Conservation (phyloP, 2,329 filamentous ascomycete species). For the Hymenoscyphus salicellus region DNA sequence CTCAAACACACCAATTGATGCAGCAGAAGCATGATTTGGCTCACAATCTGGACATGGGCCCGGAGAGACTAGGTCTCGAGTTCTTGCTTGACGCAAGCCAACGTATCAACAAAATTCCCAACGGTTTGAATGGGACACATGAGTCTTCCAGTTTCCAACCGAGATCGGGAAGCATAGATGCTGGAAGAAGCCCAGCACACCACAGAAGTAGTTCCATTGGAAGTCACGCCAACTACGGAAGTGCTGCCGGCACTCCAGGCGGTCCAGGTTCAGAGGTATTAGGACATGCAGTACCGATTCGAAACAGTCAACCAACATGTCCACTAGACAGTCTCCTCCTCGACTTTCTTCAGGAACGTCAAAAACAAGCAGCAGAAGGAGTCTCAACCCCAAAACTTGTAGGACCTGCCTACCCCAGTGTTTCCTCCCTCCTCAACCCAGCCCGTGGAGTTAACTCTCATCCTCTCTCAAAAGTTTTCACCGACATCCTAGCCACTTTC, state of each 20-base stretch:
- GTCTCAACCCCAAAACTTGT: constrained; percentile 62
- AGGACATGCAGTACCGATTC: constrained; percentile 40
- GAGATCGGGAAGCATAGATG: constrained; percentile 15
- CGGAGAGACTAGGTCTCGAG: constrained; percentile 68
- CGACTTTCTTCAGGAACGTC: constrained; percentile 71
- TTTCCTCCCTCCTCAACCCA: constrained; percentile 75
- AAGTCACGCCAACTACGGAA: constrained; percentile 30
- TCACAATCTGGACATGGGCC: constrained; percentile 58
- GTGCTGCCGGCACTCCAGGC: constrained; percentile 13
- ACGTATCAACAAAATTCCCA: constrained; percentile 51
- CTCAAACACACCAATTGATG: constrained; percentile 35
- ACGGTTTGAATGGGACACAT: constrained; percentile 48
- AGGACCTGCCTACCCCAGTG: constrained; percentile 75
- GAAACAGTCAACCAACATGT: constrained; percentile 67
- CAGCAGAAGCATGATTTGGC: constrained; percentile 50
- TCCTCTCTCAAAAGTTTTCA: constrained; percentile 79
- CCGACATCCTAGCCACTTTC: constrained; percentile 80
- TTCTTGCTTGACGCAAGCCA: constrained; percentile 66
- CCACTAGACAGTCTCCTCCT: constrained; percentile 76
- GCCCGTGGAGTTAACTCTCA: constrained; percentile 61
- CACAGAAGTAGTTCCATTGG: constrained; percentile 28
- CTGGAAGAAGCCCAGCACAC: constrained; percentile 20
- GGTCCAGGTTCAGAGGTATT: constrained; percentile 30
- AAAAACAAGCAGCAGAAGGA: constrained; percentile 63
- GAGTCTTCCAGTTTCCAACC: constrained; percentile 38